Base-by-base conservation (phyloP, 2,329 filamentous ascomycete species). In the Epichloe festucae region DNA sequence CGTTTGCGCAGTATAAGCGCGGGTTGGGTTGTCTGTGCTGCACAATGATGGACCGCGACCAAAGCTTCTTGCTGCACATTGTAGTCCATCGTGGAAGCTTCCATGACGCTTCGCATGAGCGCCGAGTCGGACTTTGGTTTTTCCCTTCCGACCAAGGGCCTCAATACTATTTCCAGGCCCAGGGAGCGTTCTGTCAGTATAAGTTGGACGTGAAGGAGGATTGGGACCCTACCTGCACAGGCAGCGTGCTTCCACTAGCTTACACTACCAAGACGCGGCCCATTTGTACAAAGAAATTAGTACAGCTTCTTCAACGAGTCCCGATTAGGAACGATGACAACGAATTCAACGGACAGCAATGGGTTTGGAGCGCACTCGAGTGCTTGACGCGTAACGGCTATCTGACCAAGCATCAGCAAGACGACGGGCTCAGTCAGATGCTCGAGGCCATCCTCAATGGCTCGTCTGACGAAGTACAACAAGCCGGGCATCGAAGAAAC, bases 341-440 rank as follows among this genome's bases (percentile, higher is more conserved):
- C 34, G 55, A 57, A 41, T 55, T 57, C 43, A 51, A 50, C 38
- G 41, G 50, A 38, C 54, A 52, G 46, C 54, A 57, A 42, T 57
- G 55, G 55, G 49, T 55, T 31, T 52, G 53, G 46, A 51, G 35
- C 14, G 54, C 55, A 1, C 49, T 55, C 14, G 45, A 34, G 38
- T 44, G 36, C 12, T 34, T 57, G 48, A 50, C 44, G 38, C 38
- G 45, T 10, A 27, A 43, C 14, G 49, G 54, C 36, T 48, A 48
- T 48, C 39, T 55, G 19, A 51, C 42, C 31, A 50, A 48, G 40
- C 39, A 52, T 38, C 52, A 53, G 21, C 48, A 42, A 36, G 55
- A 55, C 17, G 31, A 52, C 2, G 51, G 54, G 36, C 54, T 57
- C 44, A 49, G 55, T 31, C 48, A 39, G 15, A 52, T 57, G 55